phyloP scores from a whole-genome alignment of 108 stramenopile species.

The Cylindrotheca closterium region DNA sequence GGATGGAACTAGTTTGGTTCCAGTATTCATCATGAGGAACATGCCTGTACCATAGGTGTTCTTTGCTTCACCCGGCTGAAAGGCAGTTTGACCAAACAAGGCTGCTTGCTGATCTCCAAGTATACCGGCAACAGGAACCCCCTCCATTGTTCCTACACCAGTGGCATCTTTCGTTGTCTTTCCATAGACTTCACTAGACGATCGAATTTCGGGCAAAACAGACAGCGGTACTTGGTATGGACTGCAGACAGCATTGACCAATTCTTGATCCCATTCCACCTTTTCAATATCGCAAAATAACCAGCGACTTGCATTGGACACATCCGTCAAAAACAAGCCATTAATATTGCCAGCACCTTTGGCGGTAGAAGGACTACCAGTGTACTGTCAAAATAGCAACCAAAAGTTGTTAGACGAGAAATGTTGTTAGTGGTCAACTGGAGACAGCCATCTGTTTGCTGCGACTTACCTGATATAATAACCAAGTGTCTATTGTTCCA shows the following conservation, averaged over 20 bases:
- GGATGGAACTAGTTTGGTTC: constrained; percentile 50
- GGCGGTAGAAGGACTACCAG: constrained; percentile 58
- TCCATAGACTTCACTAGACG: constrained; percentile 66
- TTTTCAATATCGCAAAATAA: constrained; percentile 89
- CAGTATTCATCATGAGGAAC: constrained; percentile 98
- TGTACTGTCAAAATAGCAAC: too few relatives aligned
- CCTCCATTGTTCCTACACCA: constrained; percentile 46
- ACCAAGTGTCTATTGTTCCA: constrained; percentile 97
- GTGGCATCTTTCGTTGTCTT: constrained; percentile 17
- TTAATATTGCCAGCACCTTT: constrained; percentile 59
- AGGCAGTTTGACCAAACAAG: constrained; percentile 94
- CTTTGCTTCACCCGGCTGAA: constrained; percentile 89
- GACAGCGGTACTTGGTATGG: constrained; percentile 52
- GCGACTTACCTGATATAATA: constrained; percentile 75
- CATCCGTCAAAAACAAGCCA: constrained; percentile 88
- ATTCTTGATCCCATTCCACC: constrained; percentile 80
- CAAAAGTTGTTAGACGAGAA: too few relatives aligned
- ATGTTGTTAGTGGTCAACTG: too few relatives aligned
- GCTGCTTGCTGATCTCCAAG: constrained; percentile 98
- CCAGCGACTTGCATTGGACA: constrained; percentile 94
- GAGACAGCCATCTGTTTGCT: too few relatives aligned
- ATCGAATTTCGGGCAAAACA: constrained; percentile 63
- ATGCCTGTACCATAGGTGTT: constrained; percentile 98
- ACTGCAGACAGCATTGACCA: constrained; percentile 64
- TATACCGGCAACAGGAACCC: constrained; percentile 81